Base-by-base conservation (phyloP, 306 rosid genomes). In the Quercus rubra region DNA sequence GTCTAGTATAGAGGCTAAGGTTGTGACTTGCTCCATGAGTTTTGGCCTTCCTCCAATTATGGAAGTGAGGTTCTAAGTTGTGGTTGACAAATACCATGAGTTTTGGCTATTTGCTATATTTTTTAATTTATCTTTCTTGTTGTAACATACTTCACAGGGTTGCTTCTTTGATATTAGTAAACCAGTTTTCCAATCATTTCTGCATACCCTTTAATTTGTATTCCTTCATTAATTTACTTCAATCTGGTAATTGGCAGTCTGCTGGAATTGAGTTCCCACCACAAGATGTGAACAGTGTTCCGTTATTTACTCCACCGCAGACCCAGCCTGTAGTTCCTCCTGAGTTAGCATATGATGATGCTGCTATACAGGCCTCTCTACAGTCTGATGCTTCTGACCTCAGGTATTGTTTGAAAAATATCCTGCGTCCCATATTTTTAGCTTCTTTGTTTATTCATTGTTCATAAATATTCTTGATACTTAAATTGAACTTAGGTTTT, bases 241-340 rank as follows among this genome's bases (percentile, higher is more conserved):
- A 68, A 46, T 80, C 64, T 77, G 30, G 72, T 81, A 69, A 81
- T 74, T 83, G 56, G 59, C 87, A 95, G 99, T 66, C 93, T 83
- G 89, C 88, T 76, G 99, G 99, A 86, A 93, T 95, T 86, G 98
- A 90, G 63, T 95, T 95, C 85, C 99, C 98, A 21, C 99, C 99
- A 51, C 88, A 87, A 79, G 92, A 80, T 30, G 97, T 88, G 78
- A 86, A 85, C 80, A 89, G 94, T 31, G 99, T 91, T 55, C 96
- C 98, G 49, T 83, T 95, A 74, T 95, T 95, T 80, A 95, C 98
- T 73, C 98, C 99, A 38, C 94, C 98, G 27, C 98, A 89, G 83
- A 93, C 97, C 64, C 98, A 91, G 86, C 94, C 91, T 67, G 76
- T 88, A 58, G 71, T 83, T 88, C 63, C 87, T 58, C 79, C 92